These are phyloP conservation scores for Ganoderma lingzhi DNA, from an alignment of 1,284 basidiomycete genomes.

Conservation along the genomic window DNA sequence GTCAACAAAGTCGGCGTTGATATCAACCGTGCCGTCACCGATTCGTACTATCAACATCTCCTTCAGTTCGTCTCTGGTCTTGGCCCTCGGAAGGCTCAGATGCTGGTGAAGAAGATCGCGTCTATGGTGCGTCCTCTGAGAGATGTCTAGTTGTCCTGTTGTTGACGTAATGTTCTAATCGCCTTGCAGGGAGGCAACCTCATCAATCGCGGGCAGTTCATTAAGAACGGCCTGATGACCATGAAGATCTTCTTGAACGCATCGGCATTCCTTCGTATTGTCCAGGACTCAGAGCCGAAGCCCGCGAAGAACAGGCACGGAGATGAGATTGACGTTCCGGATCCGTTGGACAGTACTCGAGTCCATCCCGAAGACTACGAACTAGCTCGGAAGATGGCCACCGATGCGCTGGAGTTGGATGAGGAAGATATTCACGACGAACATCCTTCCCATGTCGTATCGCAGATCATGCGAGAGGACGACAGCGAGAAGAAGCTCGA, in stretches of 20 bases:
- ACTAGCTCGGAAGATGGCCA: constrained; percentile 98
- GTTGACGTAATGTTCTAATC: constrained; percentile 26
- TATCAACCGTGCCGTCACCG: constrained; percentile 91
- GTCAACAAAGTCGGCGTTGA: constrained; percentile 96
- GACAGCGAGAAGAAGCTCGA: constrained; percentile 86
- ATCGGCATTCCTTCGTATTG: constrained; percentile 90
- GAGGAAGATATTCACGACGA: constrained; percentile 94
- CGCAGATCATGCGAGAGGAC: constrained; percentile 85
- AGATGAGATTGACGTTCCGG: constrained; percentile 74
- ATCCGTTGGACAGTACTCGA: constrained; percentile 94
- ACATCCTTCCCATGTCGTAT: constrained; percentile 89
- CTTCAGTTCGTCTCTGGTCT: constrained; percentile 94
- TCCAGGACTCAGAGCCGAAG: constrained; percentile 66
- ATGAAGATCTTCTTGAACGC: constrained; percentile 93
- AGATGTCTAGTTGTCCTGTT: background rate
- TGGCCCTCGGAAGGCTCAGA: constrained; percentile 94
- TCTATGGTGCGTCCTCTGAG: constrained; percentile 58
- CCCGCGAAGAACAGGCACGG: constrained; percentile 72
- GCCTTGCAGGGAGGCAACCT: constrained; percentile 79
- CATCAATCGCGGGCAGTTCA: constrained; percentile 85
- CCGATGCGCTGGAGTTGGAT: constrained; percentile 94
- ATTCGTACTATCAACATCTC: constrained; percentile 88
- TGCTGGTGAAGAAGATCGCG: constrained; percentile 84
- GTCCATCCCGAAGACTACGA: constrained; percentile 99
- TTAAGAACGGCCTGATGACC: constrained; percentile 81